Base-by-base conservation (phyloP, 2,329 filamentous ascomycete species). In the Emmonsiellopsis sp. region DNA sequence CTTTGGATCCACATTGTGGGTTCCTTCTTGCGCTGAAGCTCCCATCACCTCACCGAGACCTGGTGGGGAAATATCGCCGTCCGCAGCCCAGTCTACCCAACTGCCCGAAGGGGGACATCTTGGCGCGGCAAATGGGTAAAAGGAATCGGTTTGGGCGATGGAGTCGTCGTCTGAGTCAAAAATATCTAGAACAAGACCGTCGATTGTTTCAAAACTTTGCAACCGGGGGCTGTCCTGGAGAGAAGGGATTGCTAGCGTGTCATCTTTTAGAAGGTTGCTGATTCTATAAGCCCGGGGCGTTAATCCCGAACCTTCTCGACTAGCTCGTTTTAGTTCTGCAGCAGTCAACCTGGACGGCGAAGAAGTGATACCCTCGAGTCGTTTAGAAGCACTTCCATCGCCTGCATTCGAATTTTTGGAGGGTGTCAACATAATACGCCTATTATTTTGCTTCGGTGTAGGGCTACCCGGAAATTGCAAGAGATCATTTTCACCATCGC, bases 381-480 rank as follows among this genome's bases (percentile, higher is more conserved):
- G 55, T 42, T 54, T 61, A 45, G 61, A 57, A 21, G 63, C 68
- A 43, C 21, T 42, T 32, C 36, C 8, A 31, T 27, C 21, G 40
- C 13, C 11, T 21, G 34, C 5, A 7, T 40, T 49, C 17, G 13
- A 40, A 7, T 40, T 40, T 61, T 65, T 74, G 54, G 69, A 62
- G 57, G 67, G 47, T n/a, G 47, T 40, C 21, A 73, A 67, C 62
- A 68, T 76, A 62, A 53, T 69, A 58, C 60, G 74, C 57, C 58
- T 84, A 63, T 79, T 79, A 36, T 77, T 82, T 58, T 79, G 80
- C 39, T 71, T 70, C 49, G 73, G 74, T 37, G 72, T 68, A 53
- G 74, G 70, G 64, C 76, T 78, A 78, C 79, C 55, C 76, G 76
- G 56, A 76, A 80, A 3, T 75, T 83, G 51, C 72, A 83, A 51